Percentiles rank a stretch among this genome's conserved stretches.
Evolutionary conservation across 2,329 filamentous ascomycete genomes (phyloP).

Genomic region (Aureobasidium lini): DNA sequence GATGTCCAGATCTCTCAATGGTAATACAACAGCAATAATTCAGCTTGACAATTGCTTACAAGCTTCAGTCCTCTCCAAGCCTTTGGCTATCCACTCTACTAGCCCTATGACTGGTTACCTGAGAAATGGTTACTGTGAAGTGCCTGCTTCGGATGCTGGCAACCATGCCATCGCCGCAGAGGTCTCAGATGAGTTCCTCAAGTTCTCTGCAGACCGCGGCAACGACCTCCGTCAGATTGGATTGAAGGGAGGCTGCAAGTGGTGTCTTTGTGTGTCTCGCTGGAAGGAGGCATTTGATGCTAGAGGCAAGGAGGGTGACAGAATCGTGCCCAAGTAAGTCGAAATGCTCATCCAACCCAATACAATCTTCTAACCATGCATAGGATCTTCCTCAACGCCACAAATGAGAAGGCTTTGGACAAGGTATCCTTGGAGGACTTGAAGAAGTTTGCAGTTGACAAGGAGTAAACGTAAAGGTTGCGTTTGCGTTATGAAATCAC

Average conservation of each 20-base stretch:
- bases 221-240: constrained; percentile 52
- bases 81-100: constrained; percentile 51
- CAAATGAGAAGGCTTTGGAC: constrained; percentile 45
- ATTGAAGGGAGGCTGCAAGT: constrained; percentile 52
- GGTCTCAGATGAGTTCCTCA: constrained; percentile 54
- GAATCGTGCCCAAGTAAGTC: constrained; percentile 36
- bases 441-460: constrained; percentile 42
- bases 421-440: constrained; percentile 43
- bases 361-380: constrained; percentile 22
- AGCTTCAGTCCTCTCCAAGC: constrained; percentile 47
- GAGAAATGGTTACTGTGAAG: constrained; percentile 54
- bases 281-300: constrained; percentile 51
- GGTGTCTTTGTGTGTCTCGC: constrained; percentile 54
- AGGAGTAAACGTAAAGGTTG: constrained; percentile 19
- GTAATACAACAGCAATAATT: constrained; percentile 4
- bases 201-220: constrained; percentile 51
- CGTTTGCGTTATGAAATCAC: background rate
- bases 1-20: constrained; percentile 31
- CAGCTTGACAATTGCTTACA: background rate
- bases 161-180: constrained; percentile 55
- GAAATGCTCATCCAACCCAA: background rate
- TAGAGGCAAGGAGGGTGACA: constrained; percentile 39
- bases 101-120: constrained; percentile 54
- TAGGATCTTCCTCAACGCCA: constrained; percentile 43
- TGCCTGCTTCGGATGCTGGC: constrained; percentile 46